Base-by-base conservation (phyloP, 1,284 basidiomycete species). In the Cerrena zonata region DNA sequence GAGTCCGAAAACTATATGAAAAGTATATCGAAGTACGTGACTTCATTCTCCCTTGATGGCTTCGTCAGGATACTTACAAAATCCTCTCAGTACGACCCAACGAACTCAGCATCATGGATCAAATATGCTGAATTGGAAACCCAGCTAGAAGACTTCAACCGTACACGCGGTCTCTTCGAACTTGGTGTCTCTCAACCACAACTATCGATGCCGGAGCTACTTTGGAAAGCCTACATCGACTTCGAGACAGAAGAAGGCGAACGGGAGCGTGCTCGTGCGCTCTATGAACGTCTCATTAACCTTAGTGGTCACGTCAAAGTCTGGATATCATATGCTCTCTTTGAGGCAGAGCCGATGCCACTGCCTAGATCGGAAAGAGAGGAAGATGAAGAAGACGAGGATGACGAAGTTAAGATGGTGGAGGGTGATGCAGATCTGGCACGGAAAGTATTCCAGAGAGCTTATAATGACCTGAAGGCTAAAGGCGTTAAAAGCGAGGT, bases 211-310 rank as follows among this genome's bases (percentile, higher is more conserved):
- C 96, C 96, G 2, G 96, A 99, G 68, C 77, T 97, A 11, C 78
- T 97, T n/a, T 95, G 93, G 93, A 94, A 94, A 65, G 91, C 92
- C 3, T 99, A 94, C 69, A 93, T 99, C 71, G 95, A 99, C 70
- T 93, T 94, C 59, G 93, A 95, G 69, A 88, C 92, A 58, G 92
- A 94, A 57, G 93, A 96, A 67, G 89, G 93, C 56, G 93, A 98
- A 62, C 83, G 93, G 51, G 90, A 90, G 56, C 79, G 82, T 30
- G 89, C 91, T 1, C 77, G 94, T 25, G 76, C 78, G n/a, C 67
- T 99, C 49, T 99, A 96, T 68, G 94, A 98, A 71, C 80, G 94
- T 23, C 78, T 99, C 18, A 75, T 97, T 47, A 75, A 81, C 42
- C 77, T 90, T 50, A 96, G 93, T 54, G 91, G 91, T 0, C 95